Conservation (phyloP, 352 stramenopile species). For the Phytophthora ramorum region DNA sequence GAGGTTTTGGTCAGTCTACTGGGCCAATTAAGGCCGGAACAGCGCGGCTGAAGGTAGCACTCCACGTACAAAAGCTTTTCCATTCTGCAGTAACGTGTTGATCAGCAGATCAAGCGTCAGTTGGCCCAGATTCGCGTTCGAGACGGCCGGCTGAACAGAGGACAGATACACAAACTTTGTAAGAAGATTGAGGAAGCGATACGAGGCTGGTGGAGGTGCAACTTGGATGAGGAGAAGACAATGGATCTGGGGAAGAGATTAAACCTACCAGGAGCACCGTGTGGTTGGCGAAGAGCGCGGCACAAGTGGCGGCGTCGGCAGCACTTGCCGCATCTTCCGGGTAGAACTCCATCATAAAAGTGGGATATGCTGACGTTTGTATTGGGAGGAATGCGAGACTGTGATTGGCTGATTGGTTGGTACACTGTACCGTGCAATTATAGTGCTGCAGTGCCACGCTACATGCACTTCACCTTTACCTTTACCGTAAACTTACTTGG, state of each 20-base stretch:
- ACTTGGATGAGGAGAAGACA: not conserved
- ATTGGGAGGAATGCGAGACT: not conserved
- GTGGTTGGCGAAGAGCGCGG: conserved; percentile 56
- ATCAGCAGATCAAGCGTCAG: conserved; percentile 78
- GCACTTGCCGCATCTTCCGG: conserved; percentile 27
- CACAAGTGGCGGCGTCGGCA: conserved; percentile 31
- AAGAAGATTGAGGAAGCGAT: conserved; percentile 5
- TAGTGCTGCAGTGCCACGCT: not conserved
- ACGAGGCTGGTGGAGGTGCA: not conserved
- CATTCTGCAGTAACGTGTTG: conserved; percentile 74
- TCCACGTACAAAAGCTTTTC: conserved; percentile 48
- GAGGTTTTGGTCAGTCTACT: conserved; percentile 11
- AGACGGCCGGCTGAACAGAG: conserved; percentile 63
- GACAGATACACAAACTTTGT: conserved; percentile 24
- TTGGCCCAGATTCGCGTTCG: conserved; percentile 84
- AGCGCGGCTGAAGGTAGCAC: not conserved
- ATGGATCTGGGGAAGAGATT: not conserved
- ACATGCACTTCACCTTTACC: not conserved
- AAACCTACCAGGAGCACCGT: conserved; percentile 62
- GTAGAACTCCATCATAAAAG: conserved; percentile 60
- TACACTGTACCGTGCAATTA: not conserved
- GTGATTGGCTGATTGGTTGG: not conserved
- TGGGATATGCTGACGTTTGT: conserved; percentile 9
- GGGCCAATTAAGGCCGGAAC: not conserved
- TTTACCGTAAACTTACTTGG: no score